These are phyloP conservation scores for Candida argentea DNA, from an alignment of 805 yeast genomes.

Conservation along the genomic window DNA sequence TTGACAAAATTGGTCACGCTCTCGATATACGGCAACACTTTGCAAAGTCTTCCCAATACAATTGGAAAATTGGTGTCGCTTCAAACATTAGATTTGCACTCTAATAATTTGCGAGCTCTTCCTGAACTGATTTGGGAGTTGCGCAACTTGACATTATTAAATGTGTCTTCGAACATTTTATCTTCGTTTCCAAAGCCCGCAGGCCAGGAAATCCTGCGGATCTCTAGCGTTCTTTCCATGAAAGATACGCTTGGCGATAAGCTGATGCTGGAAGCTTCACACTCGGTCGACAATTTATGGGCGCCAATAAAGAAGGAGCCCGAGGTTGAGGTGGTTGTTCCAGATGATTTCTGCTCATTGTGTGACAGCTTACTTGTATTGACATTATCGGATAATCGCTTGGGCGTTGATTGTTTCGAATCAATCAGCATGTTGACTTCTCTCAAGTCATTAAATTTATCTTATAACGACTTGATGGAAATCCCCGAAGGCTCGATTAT, in stretches of 20 bases:
- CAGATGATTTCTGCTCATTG: too few relatives aligned
- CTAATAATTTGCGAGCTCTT: conserved; percentile 65
- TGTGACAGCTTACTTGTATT: conserved; percentile 47
- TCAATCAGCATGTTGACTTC: conserved; percentile 48
- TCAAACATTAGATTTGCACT: conserved; percentile 66
- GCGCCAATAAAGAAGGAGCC: conserved; percentile 3
- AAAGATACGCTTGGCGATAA: conserved; percentile 2
- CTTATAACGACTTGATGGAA: conserved; percentile 79
- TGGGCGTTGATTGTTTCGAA: conserved; percentile 69
- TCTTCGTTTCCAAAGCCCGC: conserved; percentile 50
- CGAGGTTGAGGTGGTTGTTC: conserved; percentile 5
- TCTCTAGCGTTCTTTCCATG: conserved; percentile 21
- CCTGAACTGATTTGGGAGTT: conserved; percentile 62
- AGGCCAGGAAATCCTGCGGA: conserved; percentile 19
- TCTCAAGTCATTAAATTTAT: conserved; percentile 56
- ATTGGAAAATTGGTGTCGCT: conserved; percentile 53
- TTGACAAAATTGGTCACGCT: conserved; percentile 53
- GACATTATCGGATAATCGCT: conserved; percentile 72
- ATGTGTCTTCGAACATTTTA: conserved; percentile 65
- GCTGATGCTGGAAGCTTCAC: background rate
- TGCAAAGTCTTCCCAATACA: conserved; percentile 58
- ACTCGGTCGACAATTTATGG: conserved; percentile 2
- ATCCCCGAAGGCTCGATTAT: conserved; percentile 66
- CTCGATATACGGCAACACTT: conserved; percentile 64
- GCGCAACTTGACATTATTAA: conserved; percentile 44